Evolutionary conservation across 441 rosid genomes (phyloP).

Genomic region (Populus trichocarpa): DNA sequence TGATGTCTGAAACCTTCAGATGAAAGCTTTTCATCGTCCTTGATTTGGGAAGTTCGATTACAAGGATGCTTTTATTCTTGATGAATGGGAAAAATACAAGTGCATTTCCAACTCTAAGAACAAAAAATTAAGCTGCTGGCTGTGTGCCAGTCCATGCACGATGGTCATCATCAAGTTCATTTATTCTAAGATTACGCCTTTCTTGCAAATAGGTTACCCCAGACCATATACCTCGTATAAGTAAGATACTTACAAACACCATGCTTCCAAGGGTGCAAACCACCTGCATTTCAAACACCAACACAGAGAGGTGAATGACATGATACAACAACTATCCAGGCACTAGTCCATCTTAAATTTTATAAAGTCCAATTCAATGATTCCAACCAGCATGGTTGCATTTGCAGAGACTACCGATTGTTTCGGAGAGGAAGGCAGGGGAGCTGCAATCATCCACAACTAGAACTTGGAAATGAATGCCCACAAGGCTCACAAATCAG

Average conservation of each 20-base stretch:
- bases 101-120: not conserved
- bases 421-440: not conserved
- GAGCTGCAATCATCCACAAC: not conserved
- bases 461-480: slow-evolving; percentile 1
- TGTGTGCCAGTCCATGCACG: slow-evolving; percentile 62
- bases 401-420: not conserved
- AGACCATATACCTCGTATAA: slow-evolving; percentile 70
- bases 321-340: not conserved
- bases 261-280: slow-evolving; percentile 78
- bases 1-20: not conserved
- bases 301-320: not conserved
- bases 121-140: slow-evolving; percentile 47
- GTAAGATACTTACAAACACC: slow-evolving; percentile 81
- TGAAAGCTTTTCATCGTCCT: not conserved
- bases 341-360: not conserved
- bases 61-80: slow-evolving; percentile 5
- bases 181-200: slow-evolving; percentile 29
- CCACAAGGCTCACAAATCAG: not conserved
- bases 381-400: not conserved
- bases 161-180: slow-evolving; percentile 34
- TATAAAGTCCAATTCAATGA: not conserved
- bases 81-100: not conserved
- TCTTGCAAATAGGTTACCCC: slow-evolving; percentile 17
- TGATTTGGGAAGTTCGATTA: not conserved
- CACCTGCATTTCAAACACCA: slow-evolving; percentile 41